phyloP scores from a whole-genome alignment of 345 rosid species.

The Brassica carinata region DNA sequence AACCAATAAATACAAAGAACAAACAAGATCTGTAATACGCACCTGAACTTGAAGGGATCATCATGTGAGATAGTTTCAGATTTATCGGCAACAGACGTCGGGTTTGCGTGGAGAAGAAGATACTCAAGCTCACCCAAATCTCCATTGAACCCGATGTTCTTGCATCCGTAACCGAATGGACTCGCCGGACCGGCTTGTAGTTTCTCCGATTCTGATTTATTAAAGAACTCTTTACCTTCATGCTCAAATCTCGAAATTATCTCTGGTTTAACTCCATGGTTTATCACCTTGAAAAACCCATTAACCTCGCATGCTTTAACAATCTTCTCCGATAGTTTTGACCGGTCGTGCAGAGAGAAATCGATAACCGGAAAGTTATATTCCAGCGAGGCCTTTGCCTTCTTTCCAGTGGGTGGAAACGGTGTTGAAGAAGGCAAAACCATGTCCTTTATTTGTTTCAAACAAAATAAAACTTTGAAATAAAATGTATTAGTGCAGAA shows the following conservation, averaged over 20 bases:
- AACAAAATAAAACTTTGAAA: neutral
- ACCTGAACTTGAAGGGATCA: conserved; percentile 79
- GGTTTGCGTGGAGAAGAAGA: conserved; percentile 76
- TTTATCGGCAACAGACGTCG: conserved; percentile 52
- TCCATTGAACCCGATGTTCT: conserved; percentile 84
- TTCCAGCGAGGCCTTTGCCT: conserved; percentile 56
- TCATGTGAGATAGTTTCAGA: conserved; percentile 55
- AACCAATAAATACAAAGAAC: neutral
- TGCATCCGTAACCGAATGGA: conserved; percentile 92
- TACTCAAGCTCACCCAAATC: conserved; percentile 92
- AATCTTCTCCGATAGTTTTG: conserved; percentile 47
- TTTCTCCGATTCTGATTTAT: conserved; percentile 59
- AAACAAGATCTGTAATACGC: conserved; percentile 14
- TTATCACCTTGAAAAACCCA: conserved; percentile 81
- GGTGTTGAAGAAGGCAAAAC: conserved; percentile 59
- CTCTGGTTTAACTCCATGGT: conserved; percentile 65
- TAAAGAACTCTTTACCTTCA: conserved; percentile 62
- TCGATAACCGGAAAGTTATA: conserved; percentile 52
- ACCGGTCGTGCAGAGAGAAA: conserved; percentile 47
- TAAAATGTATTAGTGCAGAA: neutral
- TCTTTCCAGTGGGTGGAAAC: conserved; percentile 44
- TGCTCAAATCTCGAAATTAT: conserved; percentile 55
- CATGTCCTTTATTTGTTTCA: conserved; percentile 41
- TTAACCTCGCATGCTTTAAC: conserved; percentile 76
- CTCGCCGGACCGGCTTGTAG: conserved; percentile 70